Percentiles rank a stretch among this genome's conserved stretches.
Evolutionary conservation across 2,329 filamentous ascomycete genomes (phyloP).

Genomic region (Cytospora schulzeri): DNA sequence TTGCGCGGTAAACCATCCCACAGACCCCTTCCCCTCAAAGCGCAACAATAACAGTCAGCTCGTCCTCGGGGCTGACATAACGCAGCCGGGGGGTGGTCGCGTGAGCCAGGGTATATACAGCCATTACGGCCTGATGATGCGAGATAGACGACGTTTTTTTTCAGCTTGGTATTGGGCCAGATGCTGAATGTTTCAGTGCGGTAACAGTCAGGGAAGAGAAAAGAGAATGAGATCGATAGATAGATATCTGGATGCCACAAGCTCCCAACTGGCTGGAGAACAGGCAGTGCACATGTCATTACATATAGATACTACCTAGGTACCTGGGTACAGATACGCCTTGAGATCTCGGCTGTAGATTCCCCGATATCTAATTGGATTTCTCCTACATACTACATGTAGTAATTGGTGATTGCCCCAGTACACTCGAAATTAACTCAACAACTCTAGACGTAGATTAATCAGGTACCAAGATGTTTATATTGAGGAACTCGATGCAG

Average conservation of each 20-base stretch:
- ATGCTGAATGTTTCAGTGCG: background rate
- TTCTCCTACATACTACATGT: no score
- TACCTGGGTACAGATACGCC: background rate
- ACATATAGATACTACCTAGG: background rate
- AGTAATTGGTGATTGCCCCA: no score
- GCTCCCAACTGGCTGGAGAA: background rate
- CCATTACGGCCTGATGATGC: background rate
- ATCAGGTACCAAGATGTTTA: no score
- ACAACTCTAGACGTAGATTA: no score
- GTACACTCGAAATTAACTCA: no score
- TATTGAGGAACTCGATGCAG: no score
- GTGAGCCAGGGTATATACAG: background rate
- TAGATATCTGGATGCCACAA: background rate
- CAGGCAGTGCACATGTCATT: background rate
- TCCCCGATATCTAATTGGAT: background rate
- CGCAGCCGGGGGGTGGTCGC: background rate
- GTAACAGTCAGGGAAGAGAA: background rate
- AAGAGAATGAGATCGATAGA: background rate
- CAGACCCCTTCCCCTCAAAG: background rate
- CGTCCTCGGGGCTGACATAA: background rate
- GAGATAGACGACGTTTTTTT: background rate
- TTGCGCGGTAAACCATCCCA: conserved; percentile 1
- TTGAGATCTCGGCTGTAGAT: background rate
- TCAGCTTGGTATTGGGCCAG: no score
- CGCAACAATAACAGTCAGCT: background rate